Evolutionary conservation across 2,329 filamentous ascomycete genomes (phyloP).

Genomic region (Venturiaceae sp.): DNA sequence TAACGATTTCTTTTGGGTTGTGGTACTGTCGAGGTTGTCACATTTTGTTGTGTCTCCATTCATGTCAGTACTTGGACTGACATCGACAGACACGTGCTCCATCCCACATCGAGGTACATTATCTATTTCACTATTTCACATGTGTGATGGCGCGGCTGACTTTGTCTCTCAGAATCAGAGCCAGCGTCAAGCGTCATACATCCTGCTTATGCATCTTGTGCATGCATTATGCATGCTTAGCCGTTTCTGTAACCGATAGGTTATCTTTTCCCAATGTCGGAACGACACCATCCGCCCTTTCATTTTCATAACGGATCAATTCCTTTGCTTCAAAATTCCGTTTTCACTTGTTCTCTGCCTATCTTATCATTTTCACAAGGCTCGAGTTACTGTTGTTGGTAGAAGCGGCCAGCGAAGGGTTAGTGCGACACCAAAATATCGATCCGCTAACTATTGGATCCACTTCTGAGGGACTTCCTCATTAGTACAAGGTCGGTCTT

Average conservation of each 20-base stretch:
- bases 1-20: no score
- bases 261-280: neutral
- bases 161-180: neutral
- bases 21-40: no score
- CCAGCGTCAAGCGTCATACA: neutral
- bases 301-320: neutral
- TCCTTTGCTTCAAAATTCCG: no score
- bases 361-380: neutral
- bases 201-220: neutral
- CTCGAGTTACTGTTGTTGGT: neutral
- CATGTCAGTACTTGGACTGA: neutral
- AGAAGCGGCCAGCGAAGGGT: neutral
- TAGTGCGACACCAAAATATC: neutral
- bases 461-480: neutral
- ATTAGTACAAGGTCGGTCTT: neutral
- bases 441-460: neutral
- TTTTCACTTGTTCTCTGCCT: neutral
- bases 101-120: neutral
- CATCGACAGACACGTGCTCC: neutral
- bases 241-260: neutral
- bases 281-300: neutral
- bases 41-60: no score
- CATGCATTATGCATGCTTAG: neutral
- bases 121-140: neutral
- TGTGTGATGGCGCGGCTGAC: neutral